Conservation (phyloP, 768 basidiomycete genomes). For the Jaapia argillacea region DNA sequence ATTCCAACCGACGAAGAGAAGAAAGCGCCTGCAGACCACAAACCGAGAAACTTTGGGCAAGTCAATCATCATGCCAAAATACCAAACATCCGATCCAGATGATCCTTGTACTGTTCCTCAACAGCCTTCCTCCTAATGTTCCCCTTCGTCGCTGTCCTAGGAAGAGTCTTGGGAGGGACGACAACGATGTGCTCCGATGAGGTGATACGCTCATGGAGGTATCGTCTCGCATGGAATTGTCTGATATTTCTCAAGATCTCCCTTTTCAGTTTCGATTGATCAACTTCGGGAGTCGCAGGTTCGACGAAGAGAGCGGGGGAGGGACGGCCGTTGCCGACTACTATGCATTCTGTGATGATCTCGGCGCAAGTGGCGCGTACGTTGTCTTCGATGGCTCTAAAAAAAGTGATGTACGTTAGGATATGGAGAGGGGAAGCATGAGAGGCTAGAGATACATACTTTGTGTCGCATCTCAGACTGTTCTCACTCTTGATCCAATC, state of each 20-base stretch:
- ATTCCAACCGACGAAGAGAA: no score
- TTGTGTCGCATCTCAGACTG: slow-evolving; percentile 71
- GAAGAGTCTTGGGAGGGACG: slow-evolving; percentile 55
- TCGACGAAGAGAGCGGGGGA: slow-evolving; percentile 73
- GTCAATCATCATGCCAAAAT: no score
- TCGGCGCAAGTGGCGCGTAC: slow-evolving; percentile 52
- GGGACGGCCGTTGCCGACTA: slow-evolving; percentile 68
- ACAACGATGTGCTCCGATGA: slow-evolving; percentile 56
- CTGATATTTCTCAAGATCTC: slow-evolving; percentile 66
- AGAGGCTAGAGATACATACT: slow-evolving; percentile 30
- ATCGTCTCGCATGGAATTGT: slow-evolving; percentile 64
- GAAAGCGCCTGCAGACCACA: no score
- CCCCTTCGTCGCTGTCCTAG: slow-evolving; percentile 73
- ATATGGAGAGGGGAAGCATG: neutral
- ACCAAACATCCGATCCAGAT: slow-evolving; percentile 51
- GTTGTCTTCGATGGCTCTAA: slow-evolving; percentile 70
- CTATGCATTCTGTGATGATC: slow-evolving; percentile 64
- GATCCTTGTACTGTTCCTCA: slow-evolving; percentile 48
- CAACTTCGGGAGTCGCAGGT: slow-evolving; percentile 35
- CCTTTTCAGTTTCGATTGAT: slow-evolving; percentile 50
- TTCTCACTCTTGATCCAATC: slow-evolving; percentile 84
- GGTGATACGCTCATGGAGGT: slow-evolving; percentile 71
- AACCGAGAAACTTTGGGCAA: no score
- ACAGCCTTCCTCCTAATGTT: slow-evolving; percentile 73
- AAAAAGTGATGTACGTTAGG: slow-evolving; percentile 8